Percentiles rank a stretch among this genome's conserved stretches.
These are phyloP conservation scores for Corymbia maculata DNA, from an alignment of 345 rosid species.

Conservation along the genomic window DNA sequence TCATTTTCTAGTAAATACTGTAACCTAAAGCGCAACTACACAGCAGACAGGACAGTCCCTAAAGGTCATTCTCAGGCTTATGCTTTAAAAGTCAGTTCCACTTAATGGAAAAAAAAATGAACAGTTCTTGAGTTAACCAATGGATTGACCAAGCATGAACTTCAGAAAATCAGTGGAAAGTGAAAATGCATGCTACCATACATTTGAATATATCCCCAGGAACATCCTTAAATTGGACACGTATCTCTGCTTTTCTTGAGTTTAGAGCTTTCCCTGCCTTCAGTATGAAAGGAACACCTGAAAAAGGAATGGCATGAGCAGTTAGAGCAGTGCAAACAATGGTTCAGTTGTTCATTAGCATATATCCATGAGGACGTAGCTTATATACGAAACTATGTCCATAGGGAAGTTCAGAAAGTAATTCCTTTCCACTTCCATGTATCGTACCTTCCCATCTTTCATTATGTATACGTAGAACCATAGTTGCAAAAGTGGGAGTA, in stretches of 20 bases:
- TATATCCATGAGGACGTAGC: background rate
- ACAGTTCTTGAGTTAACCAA: background rate
- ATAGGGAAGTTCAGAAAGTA: background rate
- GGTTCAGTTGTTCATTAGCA: background rate
- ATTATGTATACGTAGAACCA: constrained; percentile 74
- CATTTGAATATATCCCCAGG: constrained; percentile 97
- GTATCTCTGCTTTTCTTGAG: constrained; percentile 98
- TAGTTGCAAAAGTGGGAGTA: constrained; percentile 92
- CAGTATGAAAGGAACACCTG: constrained; percentile 93
- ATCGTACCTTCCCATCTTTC: constrained; percentile 98
- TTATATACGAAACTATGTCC: background rate
- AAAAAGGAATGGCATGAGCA: background rate
- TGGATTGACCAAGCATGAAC: background rate
- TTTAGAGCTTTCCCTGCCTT: constrained; percentile 98
- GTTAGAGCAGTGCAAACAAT: background rate
- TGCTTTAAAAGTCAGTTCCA: background rate
- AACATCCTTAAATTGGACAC: constrained; percentile 96
- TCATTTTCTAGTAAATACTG: background rate
- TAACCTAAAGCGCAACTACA: background rate
- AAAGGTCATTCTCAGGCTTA: background rate
- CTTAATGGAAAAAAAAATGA: background rate
- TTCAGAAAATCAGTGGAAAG: background rate
- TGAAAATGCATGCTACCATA: constrained; percentile 11
- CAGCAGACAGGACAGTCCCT: background rate
- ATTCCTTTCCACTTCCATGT: background rate